Evolutionary conservation across 106 monocot genomes (phyloP).

Genomic region (Gastrodia elata): DNA sequence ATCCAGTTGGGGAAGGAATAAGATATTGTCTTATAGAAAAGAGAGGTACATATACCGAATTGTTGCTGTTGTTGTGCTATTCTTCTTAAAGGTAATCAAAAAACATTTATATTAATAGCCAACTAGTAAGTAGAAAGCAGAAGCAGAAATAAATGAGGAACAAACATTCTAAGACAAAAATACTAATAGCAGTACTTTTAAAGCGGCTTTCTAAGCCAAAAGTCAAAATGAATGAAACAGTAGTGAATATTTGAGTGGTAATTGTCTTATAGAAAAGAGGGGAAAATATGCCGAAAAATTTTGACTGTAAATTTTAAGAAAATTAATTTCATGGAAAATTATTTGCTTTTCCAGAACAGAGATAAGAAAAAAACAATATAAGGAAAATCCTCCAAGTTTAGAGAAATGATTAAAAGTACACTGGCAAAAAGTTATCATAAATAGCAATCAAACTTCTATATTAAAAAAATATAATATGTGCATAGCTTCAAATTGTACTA

Average conservation of each 20-base stretch:
- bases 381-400: neutral
- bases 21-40: too few relatives aligned
- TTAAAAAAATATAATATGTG: neutral
- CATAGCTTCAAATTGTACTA: neutral
- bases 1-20: too few relatives aligned
- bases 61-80: too few relatives aligned
- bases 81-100: neutral
- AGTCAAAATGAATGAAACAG: slow-evolving; percentile 3
- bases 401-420: neutral
- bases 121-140: neutral
- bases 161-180: neutral
- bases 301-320: neutral
- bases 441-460: neutral
- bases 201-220: neutral
- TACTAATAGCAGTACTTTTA: neutral
- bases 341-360: neutral
- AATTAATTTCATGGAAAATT: neutral
- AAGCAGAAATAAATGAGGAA: neutral
- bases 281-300: neutral
- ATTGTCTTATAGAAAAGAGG: neutral
- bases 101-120: neutral
- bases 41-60: too few relatives aligned
- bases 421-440: neutral
- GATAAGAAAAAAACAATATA: neutral
- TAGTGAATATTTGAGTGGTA: neutral